Evolutionary conservation across 768 basidiomycete species (phyloP).

Genomic region (Dacryopinax primogenitus): DNA sequence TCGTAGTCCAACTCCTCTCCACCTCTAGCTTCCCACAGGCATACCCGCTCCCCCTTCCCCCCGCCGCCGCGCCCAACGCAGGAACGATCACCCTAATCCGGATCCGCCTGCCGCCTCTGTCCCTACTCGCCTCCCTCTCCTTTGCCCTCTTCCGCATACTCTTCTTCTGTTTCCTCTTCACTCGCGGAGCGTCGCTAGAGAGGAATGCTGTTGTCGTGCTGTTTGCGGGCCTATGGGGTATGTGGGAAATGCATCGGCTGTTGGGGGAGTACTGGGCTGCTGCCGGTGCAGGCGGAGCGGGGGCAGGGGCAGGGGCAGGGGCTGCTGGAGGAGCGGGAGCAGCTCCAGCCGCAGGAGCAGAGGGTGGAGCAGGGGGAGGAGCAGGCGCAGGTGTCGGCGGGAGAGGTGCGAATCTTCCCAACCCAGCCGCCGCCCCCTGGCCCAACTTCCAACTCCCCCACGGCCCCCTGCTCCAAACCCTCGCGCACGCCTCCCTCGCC

Average conservation of each 20-base stretch:
- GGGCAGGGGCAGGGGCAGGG: background rate
- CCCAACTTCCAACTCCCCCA: no score
- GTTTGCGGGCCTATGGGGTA: background rate
- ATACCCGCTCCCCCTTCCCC: background rate
- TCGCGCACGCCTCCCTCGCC: background rate
- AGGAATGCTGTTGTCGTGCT: background rate
- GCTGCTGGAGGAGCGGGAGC: background rate
- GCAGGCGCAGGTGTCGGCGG: background rate
- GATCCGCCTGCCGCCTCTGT: background rate
- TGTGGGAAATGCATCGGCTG: background rate
- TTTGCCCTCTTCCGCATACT: background rate
- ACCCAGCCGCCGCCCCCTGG: no score
- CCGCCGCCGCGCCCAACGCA: background rate
- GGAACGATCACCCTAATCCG: background rate
- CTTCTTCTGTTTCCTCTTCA: conserved; percentile 3
- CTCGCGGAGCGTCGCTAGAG: background rate
- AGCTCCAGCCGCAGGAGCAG: background rate
- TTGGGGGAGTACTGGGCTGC: background rate
- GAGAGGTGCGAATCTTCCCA: no score
- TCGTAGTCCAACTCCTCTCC: background rate
- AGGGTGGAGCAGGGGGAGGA: background rate
- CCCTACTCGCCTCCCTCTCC: background rate
- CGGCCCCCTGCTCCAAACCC: background rate
- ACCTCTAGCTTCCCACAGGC: background rate
- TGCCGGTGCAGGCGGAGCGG: background rate